Base-by-base conservation (phyloP, 2,329 filamentous ascomycete species). In the Fusarium concolor region DNA sequence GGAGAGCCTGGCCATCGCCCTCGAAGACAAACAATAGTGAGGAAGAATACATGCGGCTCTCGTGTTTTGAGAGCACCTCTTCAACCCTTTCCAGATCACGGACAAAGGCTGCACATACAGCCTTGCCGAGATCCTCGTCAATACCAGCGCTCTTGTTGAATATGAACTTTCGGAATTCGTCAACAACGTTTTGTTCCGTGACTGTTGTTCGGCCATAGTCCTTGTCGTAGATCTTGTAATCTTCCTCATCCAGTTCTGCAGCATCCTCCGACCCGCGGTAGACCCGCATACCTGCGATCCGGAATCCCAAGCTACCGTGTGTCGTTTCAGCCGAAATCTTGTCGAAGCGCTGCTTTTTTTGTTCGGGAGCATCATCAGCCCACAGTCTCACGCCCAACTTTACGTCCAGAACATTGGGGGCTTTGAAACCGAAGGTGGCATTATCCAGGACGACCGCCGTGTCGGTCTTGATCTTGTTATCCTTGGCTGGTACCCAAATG, bases 371-470 rank as follows among this genome's bases (percentile, higher is more conserved):
- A 65, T 89, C 84, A 62, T 97, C 92, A 15, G 92, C 95, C 91
- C 94, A 98, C 8, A 99, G 82, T 31, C 92, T 87, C 49, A 89
- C 86, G 42, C 96, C 96, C 20, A 99, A 87, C 81, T 99, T 99
- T 68, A 97, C 87, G 76, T 99, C 96, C 59, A 99, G 83, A 10
- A 99, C 93, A 72, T 97, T 98, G 9, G 96, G 93, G 60, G 88
- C 87, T 73, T 87, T 87, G 82, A 94, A 98, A 1, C 93, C 93
- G 68, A 87, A 86, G 1, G 93, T 90, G 9, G 92, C 87, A 76
- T 97, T 97, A 76, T 94, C 91, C 28, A 98, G 83, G 14, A 97
- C 94, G 18, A 97, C 90, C 3, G 92, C 92, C 55, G 89, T 84
- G 56, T 94, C 89, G 0, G 94, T 97, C 24, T 88, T 85, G 62